phyloP scores from a whole-genome alignment of 345 rosid genomes.

The Punica granatum region DNA sequence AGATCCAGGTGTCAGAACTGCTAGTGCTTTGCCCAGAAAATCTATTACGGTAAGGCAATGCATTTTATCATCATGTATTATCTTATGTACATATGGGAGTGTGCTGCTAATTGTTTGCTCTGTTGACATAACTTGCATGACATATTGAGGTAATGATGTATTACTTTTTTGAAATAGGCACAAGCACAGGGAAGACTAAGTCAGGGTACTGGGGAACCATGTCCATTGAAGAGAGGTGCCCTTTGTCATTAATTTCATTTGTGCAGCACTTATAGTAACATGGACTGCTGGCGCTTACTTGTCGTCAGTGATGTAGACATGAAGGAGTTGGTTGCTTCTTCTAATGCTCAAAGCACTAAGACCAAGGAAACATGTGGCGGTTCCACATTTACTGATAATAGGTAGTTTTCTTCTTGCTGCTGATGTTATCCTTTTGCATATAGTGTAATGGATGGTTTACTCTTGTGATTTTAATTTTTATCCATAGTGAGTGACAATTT shows the following conservation, averaged over 20 bases:
- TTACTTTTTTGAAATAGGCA: conserved; percentile 25
- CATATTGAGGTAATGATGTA: not conserved
- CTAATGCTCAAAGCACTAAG: conserved; percentile 23
- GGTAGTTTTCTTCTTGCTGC: conserved; percentile 26
- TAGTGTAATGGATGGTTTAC: not conserved
- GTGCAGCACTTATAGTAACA: not conserved
- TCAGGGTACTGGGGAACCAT: conserved; percentile 20
- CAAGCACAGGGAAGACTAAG: conserved; percentile 21
- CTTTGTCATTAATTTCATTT: conserved; percentile 12
- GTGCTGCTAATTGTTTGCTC: not conserved
- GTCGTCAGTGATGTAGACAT: conserved; percentile 19
- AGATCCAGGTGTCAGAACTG: conserved; percentile 7
- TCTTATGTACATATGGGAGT: not conserved
- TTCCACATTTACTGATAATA: conserved; percentile 22
- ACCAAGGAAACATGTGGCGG: conserved; percentile 28
- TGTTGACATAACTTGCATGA: not conserved
- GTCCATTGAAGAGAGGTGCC: conserved; percentile 40
- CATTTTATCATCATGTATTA: not conserved
- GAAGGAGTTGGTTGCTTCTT: conserved; percentile 16
- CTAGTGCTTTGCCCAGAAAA: conserved; percentile 1
- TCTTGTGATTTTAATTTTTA: not conserved
- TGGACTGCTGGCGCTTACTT: conserved; percentile 14
- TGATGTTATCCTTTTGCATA: not conserved
- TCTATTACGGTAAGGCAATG: not conserved
- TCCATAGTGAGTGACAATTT: not conserved